Evolutionary conservation across 805 yeast species (phyloP).

Genomic region (Schizosaccharomyces osmophilus): DNA sequence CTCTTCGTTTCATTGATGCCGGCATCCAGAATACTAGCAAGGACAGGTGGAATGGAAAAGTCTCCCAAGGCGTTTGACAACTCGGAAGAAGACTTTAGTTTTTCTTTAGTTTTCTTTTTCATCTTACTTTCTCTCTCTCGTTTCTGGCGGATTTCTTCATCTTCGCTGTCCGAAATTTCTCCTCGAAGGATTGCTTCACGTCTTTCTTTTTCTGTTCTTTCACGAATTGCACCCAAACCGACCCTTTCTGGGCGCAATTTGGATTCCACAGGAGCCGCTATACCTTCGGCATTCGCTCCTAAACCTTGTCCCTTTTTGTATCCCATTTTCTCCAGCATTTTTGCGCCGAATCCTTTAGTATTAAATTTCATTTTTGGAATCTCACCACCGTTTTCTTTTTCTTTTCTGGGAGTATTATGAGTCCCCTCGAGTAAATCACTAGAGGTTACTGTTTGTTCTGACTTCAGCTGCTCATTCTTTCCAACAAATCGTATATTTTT

Average conservation of each 20-base stretch:
- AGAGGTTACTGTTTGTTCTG: not conserved
- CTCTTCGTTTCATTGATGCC: constrained; percentile 6
- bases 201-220: constrained; percentile 13
- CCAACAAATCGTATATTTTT: not conserved
- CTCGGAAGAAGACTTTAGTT: constrained; percentile 6
- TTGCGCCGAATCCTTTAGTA: constrained; percentile 53
- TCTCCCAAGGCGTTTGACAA: constrained; percentile 8
- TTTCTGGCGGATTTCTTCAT: constrained; percentile 5
- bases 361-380: not conserved
- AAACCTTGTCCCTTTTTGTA: constrained; percentile 62
- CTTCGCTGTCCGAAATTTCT: constrained; percentile 6
- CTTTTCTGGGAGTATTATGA: not conserved
- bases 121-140: constrained; percentile 2
- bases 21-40: constrained; percentile 10
- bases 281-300: constrained; percentile 54
- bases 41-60: not conserved
- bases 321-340: constrained; percentile 62
- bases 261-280: constrained; percentile 55
- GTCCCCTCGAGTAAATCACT: not conserved
- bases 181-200: constrained; percentile 9
- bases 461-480: not conserved
- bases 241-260: constrained; percentile 36
- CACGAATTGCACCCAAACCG: constrained; percentile 48
- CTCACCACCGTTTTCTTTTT: not conserved
- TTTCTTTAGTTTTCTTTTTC: constrained; percentile 2